phyloP scores from a whole-genome alignment of 1,284 basidiomycete genomes.

The Athelia psychrophila region DNA sequence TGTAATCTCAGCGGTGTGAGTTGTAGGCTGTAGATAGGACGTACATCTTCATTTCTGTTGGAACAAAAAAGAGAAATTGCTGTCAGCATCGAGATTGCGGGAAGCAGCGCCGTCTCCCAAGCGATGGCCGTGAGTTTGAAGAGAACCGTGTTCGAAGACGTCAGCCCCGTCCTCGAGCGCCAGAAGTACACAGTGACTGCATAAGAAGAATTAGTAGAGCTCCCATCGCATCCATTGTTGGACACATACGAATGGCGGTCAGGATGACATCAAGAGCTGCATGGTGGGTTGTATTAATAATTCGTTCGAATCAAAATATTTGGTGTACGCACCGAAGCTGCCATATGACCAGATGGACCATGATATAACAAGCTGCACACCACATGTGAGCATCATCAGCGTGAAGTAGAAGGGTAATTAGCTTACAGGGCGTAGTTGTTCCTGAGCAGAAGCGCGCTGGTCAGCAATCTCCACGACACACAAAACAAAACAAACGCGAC shows the following conservation, averaged over 20 bases:
- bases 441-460: background rate
- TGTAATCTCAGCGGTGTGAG: background rate
- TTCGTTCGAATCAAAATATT: background rate
- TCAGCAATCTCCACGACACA: background rate
- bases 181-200: slow-evolving; percentile 43
- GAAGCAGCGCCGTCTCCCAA: slow-evolving; percentile 46
- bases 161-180: slow-evolving; percentile 40
- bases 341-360: slow-evolving; percentile 1
- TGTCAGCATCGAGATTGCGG: slow-evolving; percentile 40
- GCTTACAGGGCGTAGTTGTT: background rate
- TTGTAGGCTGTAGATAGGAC: slow-evolving; percentile 7
- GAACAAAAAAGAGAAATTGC: slow-evolving; percentile 34
- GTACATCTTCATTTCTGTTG: slow-evolving; percentile 31
- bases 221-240: background rate
- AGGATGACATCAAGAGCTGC: slow-evolving; percentile 39
- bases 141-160: slow-evolving; percentile 39
- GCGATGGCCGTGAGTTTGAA: slow-evolving; percentile 41
- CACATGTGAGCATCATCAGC: background rate
- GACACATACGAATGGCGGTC: slow-evolving; percentile 36
- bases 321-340: background rate
- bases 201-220: slow-evolving; percentile 2
- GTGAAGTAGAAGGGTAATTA: background rate
- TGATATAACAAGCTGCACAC: slow-evolving; percentile 1
- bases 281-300: background rate
- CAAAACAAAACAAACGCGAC: no score